phyloP scores from a whole-genome alignment of 2,329 filamentous ascomycete species.

The Fusarium beomiforme region DNA sequence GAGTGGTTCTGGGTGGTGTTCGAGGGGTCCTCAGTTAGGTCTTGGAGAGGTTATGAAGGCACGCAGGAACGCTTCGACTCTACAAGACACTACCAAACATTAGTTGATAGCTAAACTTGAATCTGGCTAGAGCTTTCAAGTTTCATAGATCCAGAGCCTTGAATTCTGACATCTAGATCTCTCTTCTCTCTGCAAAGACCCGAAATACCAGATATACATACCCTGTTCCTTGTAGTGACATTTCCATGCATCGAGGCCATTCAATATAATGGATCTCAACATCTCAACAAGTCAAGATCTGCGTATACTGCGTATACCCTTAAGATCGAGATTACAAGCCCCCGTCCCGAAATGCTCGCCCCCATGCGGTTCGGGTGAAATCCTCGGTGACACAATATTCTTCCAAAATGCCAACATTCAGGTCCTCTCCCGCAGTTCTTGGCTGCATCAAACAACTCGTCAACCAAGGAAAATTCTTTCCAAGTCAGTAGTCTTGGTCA shows the following conservation, averaged over 20 bases:
- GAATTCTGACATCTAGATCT: background rate
- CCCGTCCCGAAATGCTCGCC: background rate
- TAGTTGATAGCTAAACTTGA: too few species aligned
- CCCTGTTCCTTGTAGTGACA: background rate
- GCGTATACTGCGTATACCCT: background rate
- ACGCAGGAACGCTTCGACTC: background rate
- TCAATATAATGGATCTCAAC: background rate
- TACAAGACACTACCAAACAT: too few species aligned
- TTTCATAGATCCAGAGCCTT: background rate
- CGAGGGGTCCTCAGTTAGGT: too few species aligned
- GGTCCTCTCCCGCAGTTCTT: constrained; percentile 6
- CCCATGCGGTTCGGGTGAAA: background rate
- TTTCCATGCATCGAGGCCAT: background rate
- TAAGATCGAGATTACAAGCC: background rate
- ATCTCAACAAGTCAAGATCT: background rate
- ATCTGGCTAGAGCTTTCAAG: background rate
- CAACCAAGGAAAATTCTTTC: background rate
- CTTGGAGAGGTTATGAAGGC: too few species aligned
- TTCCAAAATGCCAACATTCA: background rate
- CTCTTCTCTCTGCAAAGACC: background rate
- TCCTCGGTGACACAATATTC: background rate
- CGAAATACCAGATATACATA: background rate
- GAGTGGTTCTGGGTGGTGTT: background rate
- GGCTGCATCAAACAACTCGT: background rate
- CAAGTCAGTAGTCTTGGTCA: background rate